Percentiles rank a stretch among this genome's conserved stretches.
Conservation (phyloP, 495 filamentous ascomycete species). For the Tetracladium setigerum region DNA sequence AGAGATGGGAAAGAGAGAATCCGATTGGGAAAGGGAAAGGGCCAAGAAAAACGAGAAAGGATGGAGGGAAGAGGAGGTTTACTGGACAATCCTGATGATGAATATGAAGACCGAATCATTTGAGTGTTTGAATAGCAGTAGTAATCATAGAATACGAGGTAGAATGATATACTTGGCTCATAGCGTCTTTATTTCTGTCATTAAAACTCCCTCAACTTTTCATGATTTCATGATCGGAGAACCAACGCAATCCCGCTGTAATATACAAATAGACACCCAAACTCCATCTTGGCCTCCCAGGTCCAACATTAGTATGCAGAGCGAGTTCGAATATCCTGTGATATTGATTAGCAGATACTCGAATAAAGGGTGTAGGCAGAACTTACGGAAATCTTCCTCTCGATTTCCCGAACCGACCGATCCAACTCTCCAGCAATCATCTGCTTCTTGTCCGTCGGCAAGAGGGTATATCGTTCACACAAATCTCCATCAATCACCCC, state of each 20-base stretch:
- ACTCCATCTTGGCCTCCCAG: not conserved
- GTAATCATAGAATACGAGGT: not conserved
- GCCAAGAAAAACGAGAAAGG: constrained; percentile 14
- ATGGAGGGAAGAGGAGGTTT: constrained; percentile 23
- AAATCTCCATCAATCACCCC: constrained; percentile 97
- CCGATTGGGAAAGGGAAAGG: constrained; percentile 41
- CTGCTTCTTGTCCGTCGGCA: constrained; percentile 81
- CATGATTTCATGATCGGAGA: constrained; percentile 11
- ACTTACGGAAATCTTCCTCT: constrained; percentile 87
- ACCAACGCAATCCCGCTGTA: constrained; percentile 5
- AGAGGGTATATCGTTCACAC: constrained; percentile 79
- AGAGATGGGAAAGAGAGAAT: constrained; percentile 63
- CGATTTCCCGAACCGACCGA: constrained; percentile 82
- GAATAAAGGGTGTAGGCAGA: constrained; percentile 1
- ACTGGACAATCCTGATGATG: constrained; percentile 13
- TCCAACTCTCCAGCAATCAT: constrained; percentile 92
- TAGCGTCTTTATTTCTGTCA: constrained; percentile 13
- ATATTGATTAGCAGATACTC: constrained; percentile 10
- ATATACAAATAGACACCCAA: constrained; percentile 16
- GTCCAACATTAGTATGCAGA: constrained; percentile 60
- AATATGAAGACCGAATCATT: not conserved
- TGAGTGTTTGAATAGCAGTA: not conserved
- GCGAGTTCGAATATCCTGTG: constrained; percentile 77
- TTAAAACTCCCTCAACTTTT: constrained; percentile 7
- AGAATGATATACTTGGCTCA: not conserved